Evolutionary conservation across 2,329 filamentous ascomycete genomes (phyloP), one percentile per base, ranked within the genome.

Genomic region (Penicillium sp.): DNA sequence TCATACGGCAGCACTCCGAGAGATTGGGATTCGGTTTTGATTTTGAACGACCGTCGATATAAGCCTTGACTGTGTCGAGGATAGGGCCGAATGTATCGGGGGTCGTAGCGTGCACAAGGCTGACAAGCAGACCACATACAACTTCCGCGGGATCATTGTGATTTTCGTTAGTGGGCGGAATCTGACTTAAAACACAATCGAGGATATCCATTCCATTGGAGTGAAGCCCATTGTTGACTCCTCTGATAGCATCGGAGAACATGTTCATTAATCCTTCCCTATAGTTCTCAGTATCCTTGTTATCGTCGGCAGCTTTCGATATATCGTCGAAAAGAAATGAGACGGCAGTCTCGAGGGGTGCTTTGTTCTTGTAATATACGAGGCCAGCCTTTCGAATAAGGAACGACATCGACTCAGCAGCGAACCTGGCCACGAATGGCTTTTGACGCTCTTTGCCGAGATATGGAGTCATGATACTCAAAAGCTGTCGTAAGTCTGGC

Each of bases 321-420:
- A 96, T 78, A 66, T 96, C 90, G 10, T 83, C 75, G 46, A 90
- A 83, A 1, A 88, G 85, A 71, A 91, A 87, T 11, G 81, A 77
- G 2, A 96, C 76, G n/a, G 97, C 85, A 11, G 80, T 74, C 11
- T 83, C 78, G 34, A 99, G 78, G 0, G 91, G 84, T 26, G 79
- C 83, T 46, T 75, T 74, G 61, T 93, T 88, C 61, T 90, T 86
- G 60, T 90, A 84, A 51, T 90, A 90, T 2, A 86, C 82, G 14
- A 88, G 82, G 2, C 89, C 92, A 7, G 92, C 89, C 75, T 97
- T 97, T 67, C 91, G 88, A 18, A 99, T 81, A 18, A 99, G 79
- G 67, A 97, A 99, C 62, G 92, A 96, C 77, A 99, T 82, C 2
- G 94, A 90, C 75, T 99, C 94, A 26, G 94, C 94, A 11, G 93